phyloP scores from a whole-genome alignment of 2,329 filamentous ascomycete species.

The Pseudocercospora macadamiae region DNA sequence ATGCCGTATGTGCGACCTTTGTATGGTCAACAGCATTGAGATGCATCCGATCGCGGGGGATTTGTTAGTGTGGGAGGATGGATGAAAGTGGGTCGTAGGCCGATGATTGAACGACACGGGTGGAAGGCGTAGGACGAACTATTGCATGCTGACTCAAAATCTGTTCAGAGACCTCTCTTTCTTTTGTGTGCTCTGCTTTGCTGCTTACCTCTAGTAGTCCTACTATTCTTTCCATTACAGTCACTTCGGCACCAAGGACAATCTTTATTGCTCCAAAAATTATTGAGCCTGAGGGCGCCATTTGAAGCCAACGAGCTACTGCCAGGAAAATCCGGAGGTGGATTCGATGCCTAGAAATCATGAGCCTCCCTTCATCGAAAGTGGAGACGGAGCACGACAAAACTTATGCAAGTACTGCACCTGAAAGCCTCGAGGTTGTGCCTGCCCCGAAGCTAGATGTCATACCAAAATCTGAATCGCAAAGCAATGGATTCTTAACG shows the following conservation, averaged over 20 bases:
- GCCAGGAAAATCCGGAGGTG: not conserved
- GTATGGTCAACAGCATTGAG: not conserved
- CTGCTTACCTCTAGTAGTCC: not conserved
- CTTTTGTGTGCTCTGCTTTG: not conserved
- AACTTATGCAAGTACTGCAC: not conserved
- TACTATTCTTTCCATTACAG: not conserved
- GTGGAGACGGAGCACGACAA: constrained; percentile 21
- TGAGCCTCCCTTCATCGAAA: constrained; percentile 23
- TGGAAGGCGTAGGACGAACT: not conserved
- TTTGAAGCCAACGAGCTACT: not conserved
- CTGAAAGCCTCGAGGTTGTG: not conserved
- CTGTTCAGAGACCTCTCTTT: not conserved
- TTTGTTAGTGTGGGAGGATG: constrained; percentile 7
- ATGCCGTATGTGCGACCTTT: constrained; percentile 1
- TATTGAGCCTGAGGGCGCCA: no score
- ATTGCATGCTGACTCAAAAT: constrained; percentile 9
- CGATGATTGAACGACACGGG: constrained; percentile 12
- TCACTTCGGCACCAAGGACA: not conserved
- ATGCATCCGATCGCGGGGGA: constrained; percentile 13
- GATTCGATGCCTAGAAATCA: constrained; percentile 19
- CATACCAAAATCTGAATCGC: constrained; percentile 3
- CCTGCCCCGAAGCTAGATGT: constrained; percentile 13
- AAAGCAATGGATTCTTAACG: constrained; percentile 29
- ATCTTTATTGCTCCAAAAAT: no score
- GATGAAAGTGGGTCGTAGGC: constrained; percentile 14